A percentile compares a stretch with the other conserved stretches of the same genome.
phyloP scores from a whole-genome alignment of 768 basidiomycete species.

The Pleurotus cornucopiae region DNA sequence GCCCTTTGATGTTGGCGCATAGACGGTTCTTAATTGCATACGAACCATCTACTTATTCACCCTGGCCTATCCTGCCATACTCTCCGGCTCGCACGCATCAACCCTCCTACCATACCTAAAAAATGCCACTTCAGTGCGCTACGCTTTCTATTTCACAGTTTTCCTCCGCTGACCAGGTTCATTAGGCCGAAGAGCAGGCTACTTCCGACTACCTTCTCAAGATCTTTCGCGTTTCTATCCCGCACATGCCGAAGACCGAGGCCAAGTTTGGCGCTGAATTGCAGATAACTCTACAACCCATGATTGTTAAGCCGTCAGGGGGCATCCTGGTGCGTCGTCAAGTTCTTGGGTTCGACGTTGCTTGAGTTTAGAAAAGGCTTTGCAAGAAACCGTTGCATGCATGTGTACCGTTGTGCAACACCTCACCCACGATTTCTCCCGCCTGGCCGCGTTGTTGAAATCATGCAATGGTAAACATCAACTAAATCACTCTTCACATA shows the following conservation, averaged over 20 bases:
- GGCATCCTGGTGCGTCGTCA: slow-evolving; percentile 52
- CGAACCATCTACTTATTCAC: slow-evolving; percentile 82
- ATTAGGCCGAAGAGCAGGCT: slow-evolving; percentile 74
- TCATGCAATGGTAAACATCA: slow-evolving; percentile 71
- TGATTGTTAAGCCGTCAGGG: slow-evolving; percentile 87
- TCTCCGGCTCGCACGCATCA: slow-evolving; percentile 81
- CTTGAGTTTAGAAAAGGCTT: slow-evolving; percentile 39
- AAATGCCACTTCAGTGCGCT: slow-evolving; percentile 67
- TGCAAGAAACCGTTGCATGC: slow-evolving; percentile 92
- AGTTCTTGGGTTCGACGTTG: no score
- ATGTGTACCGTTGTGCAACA: slow-evolving; percentile 82
- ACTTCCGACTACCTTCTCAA: slow-evolving; percentile 85
- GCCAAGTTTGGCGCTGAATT: slow-evolving; percentile 85
- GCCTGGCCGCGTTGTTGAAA: slow-evolving; percentile 74
- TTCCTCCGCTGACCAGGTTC: neutral
- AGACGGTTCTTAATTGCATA: slow-evolving; percentile 84
- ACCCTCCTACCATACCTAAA: slow-evolving; percentile 90
- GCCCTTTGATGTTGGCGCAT: slow-evolving; percentile 4
- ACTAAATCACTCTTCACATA: neutral
- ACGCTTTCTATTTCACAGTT: neutral
- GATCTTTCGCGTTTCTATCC: slow-evolving; percentile 82
- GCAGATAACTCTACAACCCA: slow-evolving; percentile 76
- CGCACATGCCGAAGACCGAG: slow-evolving; percentile 86
- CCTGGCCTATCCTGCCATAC: slow-evolving; percentile 75
- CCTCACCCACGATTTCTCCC: slow-evolving; percentile 81